Evolutionary conservation across 139 green algal genomes (phyloP).

Genomic region (Chlorella sp.): DNA sequence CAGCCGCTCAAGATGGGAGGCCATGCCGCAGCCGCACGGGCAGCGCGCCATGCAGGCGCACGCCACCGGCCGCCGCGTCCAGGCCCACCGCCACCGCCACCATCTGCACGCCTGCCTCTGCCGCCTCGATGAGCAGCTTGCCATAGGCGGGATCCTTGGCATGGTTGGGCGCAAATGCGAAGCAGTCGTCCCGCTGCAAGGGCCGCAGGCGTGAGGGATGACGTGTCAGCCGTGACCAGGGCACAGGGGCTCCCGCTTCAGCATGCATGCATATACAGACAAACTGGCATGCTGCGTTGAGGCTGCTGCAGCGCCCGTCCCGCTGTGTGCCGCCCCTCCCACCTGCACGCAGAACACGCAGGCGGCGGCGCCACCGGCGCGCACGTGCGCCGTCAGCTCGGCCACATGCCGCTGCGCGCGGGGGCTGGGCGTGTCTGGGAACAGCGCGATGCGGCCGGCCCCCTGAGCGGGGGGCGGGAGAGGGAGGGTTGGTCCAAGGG

Average conservation of each 20-base stretch:
- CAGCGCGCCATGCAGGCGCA: constrained; percentile 11
- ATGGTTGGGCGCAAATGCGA: constrained; percentile 50
- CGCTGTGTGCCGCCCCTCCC: too few species aligned
- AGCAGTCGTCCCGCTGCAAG: constrained; percentile 65
- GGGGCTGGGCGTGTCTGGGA: constrained; percentile 64
- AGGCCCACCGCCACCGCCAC: constrained; percentile 30
- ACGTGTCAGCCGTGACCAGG: too few species aligned
- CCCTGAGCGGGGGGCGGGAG: too few species aligned
- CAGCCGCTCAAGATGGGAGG: too few species aligned
- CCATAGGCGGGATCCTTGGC: constrained; percentile 58
- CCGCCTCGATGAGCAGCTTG: constrained; percentile 37
- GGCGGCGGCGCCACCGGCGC: constrained; percentile 24
- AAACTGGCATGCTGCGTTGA: too few species aligned
- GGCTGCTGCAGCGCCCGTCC: too few species aligned
- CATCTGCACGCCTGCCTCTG: constrained; percentile 41
- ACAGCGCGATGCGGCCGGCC: constrained; percentile 49
- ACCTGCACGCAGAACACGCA: constrained; percentile 63
- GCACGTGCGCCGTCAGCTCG: constrained; percentile 37
- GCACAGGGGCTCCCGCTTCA: too few species aligned
- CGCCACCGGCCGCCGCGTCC: neutral
- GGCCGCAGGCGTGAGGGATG: too few species aligned
- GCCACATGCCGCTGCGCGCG: constrained; percentile 59
- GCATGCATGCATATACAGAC: too few species aligned
- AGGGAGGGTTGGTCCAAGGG: too few species aligned
- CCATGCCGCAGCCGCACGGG: constrained; percentile 16